Conservation (phyloP, 495 filamentous ascomycete species). For the Pseudoneurospora amorphoporcata region DNA sequence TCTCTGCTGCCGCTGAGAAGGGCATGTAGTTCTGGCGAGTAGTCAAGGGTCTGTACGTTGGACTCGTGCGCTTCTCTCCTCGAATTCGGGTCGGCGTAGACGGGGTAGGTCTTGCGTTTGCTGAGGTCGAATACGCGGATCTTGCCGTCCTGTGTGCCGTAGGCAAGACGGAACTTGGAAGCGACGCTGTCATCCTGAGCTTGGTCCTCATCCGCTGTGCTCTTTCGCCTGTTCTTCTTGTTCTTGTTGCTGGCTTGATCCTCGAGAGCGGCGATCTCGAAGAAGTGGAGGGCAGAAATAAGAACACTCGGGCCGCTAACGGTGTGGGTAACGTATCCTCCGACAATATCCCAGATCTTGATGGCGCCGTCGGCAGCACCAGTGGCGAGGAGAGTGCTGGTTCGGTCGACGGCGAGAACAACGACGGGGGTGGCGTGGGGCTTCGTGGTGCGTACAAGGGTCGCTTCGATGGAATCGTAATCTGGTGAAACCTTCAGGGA, state of each 20-base stretch:
- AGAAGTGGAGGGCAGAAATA: constrained; percentile 85
- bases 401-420: constrained; percentile 69
- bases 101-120: constrained; percentile 65
- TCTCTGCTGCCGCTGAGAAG: constrained; percentile 87
- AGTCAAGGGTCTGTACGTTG: constrained; percentile 76
- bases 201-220: constrained; percentile 34
- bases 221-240: constrained; percentile 36
- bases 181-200: constrained; percentile 26
- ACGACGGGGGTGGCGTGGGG: constrained; percentile 86
- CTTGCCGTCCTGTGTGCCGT: constrained; percentile 86
- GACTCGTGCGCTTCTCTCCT: constrained; percentile 75
- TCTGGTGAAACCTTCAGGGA: constrained; percentile 50
- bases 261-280: constrained; percentile 50
- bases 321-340: constrained; percentile 87
- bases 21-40: constrained; percentile 58
- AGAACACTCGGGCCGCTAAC: constrained; percentile 87
- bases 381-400: constrained; percentile 82
- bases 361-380: constrained; percentile 84
- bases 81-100: constrained; percentile 38
- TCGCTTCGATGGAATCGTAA: constrained; percentile 45
- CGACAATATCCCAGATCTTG: constrained; percentile 93
- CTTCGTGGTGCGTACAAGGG: constrained; percentile 69
- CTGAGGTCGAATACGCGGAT: constrained; percentile 85
- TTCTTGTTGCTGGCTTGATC: constrained; percentile 15
- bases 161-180: constrained; percentile 68